Evolutionary conservation across 164 flowering plant species (phyloP).

Genomic region (Akebia trifoliata): DNA sequence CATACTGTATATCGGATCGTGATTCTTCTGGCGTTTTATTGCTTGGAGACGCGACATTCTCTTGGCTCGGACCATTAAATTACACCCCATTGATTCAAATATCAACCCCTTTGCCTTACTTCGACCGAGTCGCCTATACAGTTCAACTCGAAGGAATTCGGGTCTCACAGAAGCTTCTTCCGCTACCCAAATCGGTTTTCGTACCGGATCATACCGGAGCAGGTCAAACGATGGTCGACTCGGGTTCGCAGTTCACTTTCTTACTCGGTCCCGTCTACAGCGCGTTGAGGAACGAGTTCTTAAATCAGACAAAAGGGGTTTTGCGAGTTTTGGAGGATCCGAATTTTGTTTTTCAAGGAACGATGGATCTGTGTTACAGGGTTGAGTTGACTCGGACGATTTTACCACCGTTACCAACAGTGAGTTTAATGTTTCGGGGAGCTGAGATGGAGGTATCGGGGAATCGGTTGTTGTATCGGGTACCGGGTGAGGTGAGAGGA

Average conservation of each 20-base stretch:
- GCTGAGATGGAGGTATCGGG: slow-evolving; percentile 68
- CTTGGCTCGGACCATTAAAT: slow-evolving; percentile 42
- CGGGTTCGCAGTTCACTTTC: slow-evolving; percentile 83
- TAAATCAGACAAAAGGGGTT: slow-evolving; percentile 37
- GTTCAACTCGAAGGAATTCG: slow-evolving; percentile 65
- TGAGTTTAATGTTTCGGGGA: slow-evolving; percentile 63
- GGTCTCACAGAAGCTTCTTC: slow-evolving; percentile 38
- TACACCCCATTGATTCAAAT: slow-evolving; percentile 67
- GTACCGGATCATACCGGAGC: slow-evolving; percentile 89
- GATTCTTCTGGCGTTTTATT: slow-evolving; percentile 57
- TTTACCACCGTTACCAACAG: slow-evolving; percentile 45
- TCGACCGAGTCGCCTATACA: slow-evolving; percentile 67
- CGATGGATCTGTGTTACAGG: slow-evolving; percentile 69
- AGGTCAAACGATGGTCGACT: slow-evolving; percentile 90
- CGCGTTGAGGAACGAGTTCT: slow-evolving; percentile 56
- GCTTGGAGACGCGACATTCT: slow-evolving; percentile 42
- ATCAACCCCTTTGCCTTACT: slow-evolving; percentile 56
- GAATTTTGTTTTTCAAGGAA: slow-evolving; percentile 65
- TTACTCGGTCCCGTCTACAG: slow-evolving; percentile 68
- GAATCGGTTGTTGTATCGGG: slow-evolving; percentile 55
- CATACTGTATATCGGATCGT: slow-evolving; percentile 67
- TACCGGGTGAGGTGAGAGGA: slow-evolving; percentile 41
- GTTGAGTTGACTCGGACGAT: slow-evolving; percentile 20
- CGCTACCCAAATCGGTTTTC: slow-evolving; percentile 51
- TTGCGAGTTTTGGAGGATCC: slow-evolving; percentile 40